phyloP scores from a whole-genome alignment of 345 rosid species.

The Gossypium anomalum region DNA sequence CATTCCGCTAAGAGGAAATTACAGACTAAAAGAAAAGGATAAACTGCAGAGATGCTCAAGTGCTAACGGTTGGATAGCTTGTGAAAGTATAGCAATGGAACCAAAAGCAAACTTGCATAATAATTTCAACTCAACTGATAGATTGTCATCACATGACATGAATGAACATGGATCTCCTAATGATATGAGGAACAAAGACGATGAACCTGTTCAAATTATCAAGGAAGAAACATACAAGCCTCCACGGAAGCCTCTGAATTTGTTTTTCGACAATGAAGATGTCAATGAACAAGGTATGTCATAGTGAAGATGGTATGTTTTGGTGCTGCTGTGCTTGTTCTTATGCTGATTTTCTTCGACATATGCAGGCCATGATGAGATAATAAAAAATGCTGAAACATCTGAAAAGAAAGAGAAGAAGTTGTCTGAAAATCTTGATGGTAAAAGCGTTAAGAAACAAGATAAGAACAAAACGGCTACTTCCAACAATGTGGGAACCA shows the following conservation, averaged over 20 bases:
- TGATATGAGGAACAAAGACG: constrained; percentile 5
- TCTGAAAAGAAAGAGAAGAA: constrained; percentile 26
- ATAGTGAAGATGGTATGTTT: constrained; percentile 8
- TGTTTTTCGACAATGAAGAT: constrained; percentile 22
- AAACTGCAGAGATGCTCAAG: constrained; percentile 32
- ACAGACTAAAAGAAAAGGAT: constrained; percentile 36
- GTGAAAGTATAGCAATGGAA: constrained; percentile 22
- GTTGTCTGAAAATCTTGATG: constrained; percentile 25
- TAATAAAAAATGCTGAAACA: constrained; percentile 26
- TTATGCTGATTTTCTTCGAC: background rate
- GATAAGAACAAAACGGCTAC: background rate
- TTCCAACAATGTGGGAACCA: constrained; percentile 22
- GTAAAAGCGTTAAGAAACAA: constrained; percentile 36
- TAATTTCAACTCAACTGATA: background rate
- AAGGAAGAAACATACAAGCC: constrained; percentile 13
- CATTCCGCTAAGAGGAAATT: constrained; percentile 39
- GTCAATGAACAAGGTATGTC: constrained; percentile 30
- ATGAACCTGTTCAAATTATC: background rate
- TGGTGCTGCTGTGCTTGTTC: constrained; percentile 7
- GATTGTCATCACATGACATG: constrained; percentile 5
- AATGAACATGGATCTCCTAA: constrained; percentile 10
- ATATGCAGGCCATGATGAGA: constrained; percentile 38
- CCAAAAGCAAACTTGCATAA: constrained; percentile 18
- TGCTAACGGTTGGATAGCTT: constrained; percentile 23
- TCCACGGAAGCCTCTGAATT: constrained; percentile 29